These are phyloP conservation scores for Centella asiatica DNA, from an alignment of 129 eudicot species.

Conservation along the genomic window DNA sequence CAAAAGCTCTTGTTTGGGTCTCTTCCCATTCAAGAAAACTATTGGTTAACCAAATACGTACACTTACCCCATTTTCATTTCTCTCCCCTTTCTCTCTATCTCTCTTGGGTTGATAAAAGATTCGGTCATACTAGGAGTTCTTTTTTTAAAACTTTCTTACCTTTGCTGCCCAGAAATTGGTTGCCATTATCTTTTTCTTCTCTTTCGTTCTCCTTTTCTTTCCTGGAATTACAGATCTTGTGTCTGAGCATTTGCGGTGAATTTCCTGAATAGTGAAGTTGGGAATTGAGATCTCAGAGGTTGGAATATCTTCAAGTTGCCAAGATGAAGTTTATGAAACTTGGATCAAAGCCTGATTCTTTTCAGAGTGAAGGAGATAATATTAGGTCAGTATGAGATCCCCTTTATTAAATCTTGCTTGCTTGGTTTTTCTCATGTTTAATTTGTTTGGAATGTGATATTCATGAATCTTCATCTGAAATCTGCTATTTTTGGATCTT, in stretches of 20 bases:
- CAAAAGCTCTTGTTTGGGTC: slow-evolving; percentile 17
- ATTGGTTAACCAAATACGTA: slow-evolving; percentile 17
- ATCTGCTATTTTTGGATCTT: not conserved
- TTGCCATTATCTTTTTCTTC: not conserved
- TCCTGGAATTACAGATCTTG: slow-evolving; percentile 4
- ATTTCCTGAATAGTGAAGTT: slow-evolving; percentile 6
- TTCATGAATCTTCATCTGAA: not conserved
- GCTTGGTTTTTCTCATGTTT: not conserved
- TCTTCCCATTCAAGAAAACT: not conserved
- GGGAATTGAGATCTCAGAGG: slow-evolving; percentile 19
- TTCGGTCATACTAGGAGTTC: slow-evolving; percentile 13
- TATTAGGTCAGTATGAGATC: slow-evolving; percentile 43
- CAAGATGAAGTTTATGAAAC: slow-evolving; percentile 89
- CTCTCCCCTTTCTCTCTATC: not conserved
- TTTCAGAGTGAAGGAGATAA: slow-evolving; percentile 65
- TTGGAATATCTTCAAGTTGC: slow-evolving; percentile 16
- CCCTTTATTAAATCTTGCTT: slow-evolving; percentile 9
- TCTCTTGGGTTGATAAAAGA: slow-evolving; percentile 8
- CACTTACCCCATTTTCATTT: slow-evolving; percentile 18
- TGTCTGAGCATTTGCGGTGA: slow-evolving; percentile 2
- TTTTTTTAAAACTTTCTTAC: not conserved
- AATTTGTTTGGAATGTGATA: not conserved
- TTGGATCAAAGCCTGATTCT: slow-evolving; percentile 83
- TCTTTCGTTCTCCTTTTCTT: slow-evolving; percentile 5
- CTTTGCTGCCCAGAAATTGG: not conserved